Percentiles rank a stretch among this genome's conserved stretches.
phyloP scores from a whole-genome alignment of 768 basidiomycete genomes.

The Pleurotus cornucopiae region DNA sequence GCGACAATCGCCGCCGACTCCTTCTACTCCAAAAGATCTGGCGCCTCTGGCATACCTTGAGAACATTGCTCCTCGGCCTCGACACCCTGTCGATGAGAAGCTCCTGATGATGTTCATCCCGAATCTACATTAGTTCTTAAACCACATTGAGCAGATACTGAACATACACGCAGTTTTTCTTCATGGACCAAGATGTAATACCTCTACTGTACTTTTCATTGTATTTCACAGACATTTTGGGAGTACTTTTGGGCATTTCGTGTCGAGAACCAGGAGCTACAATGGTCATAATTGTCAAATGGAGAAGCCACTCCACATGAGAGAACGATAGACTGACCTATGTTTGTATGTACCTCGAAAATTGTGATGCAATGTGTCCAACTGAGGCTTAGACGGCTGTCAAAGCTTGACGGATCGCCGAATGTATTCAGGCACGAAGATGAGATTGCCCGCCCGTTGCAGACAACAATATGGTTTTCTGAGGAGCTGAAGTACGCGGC shows the following conservation, averaged over 20 bases:
- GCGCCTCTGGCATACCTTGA: constrained; percentile 71
- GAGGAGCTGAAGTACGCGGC: not conserved
- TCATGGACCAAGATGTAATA: not conserved
- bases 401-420: not conserved
- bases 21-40: constrained; percentile 33
- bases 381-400: not conserved
- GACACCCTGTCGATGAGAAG: constrained; percentile 56
- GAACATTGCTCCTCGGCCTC: constrained; percentile 55
- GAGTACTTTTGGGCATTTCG: not conserved
- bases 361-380: constrained; percentile 6
- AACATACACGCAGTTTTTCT: not conserved
- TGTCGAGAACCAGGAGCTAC: not conserved
- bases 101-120: constrained; percentile 6
- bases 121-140: not conserved
- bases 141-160: not conserved
- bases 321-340: not conserved
- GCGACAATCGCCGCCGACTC: constrained; percentile 18
- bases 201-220: not conserved
- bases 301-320: constrained; percentile 1
- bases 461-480: not conserved
- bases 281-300: not conserved
- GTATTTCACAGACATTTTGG: not conserved
- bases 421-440: not conserved
- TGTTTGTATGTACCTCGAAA: not conserved
- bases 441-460: not conserved